Conservation (phyloP, 169 alveolate genomes). For the Perkinsus marinus region DNA sequence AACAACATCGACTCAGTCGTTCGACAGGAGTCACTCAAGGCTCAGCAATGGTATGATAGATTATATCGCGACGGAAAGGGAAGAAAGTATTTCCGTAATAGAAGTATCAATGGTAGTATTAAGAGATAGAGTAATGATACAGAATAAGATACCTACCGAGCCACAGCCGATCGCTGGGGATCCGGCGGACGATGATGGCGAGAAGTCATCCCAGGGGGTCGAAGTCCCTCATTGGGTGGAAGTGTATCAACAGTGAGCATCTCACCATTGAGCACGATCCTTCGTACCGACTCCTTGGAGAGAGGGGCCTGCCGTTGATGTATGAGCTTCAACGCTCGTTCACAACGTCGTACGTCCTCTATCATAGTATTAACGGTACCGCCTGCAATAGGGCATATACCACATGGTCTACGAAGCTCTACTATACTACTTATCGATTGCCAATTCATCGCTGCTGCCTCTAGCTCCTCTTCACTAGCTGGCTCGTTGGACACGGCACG, state of each 20-base stretch:
- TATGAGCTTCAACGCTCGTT: not conserved
- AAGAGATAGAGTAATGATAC: not conserved
- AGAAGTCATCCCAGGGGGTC: not conserved
- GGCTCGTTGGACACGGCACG: not conserved
- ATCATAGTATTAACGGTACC: not conserved
- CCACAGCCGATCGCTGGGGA: not conserved
- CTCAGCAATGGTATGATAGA: no score
- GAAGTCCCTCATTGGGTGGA: not conserved
- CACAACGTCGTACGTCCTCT: not conserved
- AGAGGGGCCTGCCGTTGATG: not conserved
- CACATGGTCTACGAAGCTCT: no score
- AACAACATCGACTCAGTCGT: no score
- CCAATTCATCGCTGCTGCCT: not conserved
- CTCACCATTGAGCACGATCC: not conserved
- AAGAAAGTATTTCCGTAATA: no score
- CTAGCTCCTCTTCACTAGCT: not conserved
- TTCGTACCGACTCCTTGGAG: not conserved
- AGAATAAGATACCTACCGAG: not conserved
- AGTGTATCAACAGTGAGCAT: not conserved
- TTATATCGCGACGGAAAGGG: no score
- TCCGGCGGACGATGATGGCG: not conserved
- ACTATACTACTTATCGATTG: not conserved
- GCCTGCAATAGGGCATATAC: not conserved
- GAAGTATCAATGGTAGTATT: no score
- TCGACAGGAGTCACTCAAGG: no score